Evolutionary conservation across 2,329 filamentous ascomycete genomes (phyloP).

Genomic region (Fusarium pseudoanthophilum): DNA sequence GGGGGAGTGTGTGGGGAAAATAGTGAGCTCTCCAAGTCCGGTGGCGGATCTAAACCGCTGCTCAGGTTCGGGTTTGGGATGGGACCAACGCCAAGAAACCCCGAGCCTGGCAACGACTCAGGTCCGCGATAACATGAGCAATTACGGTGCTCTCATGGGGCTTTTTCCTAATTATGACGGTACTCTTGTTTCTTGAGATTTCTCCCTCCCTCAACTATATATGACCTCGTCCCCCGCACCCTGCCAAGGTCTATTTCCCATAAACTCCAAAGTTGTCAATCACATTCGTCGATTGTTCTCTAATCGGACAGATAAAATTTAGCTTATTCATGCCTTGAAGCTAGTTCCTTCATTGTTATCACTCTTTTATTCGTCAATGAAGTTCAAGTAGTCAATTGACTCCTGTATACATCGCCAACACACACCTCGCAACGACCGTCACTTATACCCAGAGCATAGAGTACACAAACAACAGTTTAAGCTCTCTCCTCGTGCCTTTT

Average conservation of each 20-base stretch:
- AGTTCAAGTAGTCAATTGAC: constrained; percentile 26
- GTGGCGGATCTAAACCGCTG: constrained; percentile 38
- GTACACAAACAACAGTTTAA: constrained; percentile 6
- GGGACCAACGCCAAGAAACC: constrained; percentile 32
- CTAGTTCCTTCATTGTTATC: not conserved
- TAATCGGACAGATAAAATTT: not conserved
- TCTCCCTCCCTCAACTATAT: constrained; percentile 35
- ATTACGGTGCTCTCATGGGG: not conserved
- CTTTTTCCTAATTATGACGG: constrained; percentile 16
- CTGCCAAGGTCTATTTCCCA: constrained; percentile 18
- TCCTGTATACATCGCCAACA: not conserved
- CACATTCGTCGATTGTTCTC: constrained; percentile 19
- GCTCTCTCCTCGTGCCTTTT: not conserved
- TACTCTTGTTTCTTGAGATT: constrained; percentile 1
- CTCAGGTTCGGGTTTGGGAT: constrained; percentile 27
- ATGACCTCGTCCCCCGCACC: constrained; percentile 38
- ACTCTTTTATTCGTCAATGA: constrained; percentile 24
- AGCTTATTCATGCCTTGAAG: not conserved
- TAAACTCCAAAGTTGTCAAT: constrained; percentile 14
- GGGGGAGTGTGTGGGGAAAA: constrained; percentile 28
- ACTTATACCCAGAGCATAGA: constrained; percentile 1
- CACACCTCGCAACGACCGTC: not conserved
- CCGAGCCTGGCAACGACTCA: constrained; percentile 34
- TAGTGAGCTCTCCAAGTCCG: constrained; percentile 2
- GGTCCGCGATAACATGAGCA: constrained; percentile 18